Percentiles rank a stretch among this genome's conserved stretches.
phyloP scores from a whole-genome alignment of 805 yeast species.

The Candida vartiovaarae region DNA sequence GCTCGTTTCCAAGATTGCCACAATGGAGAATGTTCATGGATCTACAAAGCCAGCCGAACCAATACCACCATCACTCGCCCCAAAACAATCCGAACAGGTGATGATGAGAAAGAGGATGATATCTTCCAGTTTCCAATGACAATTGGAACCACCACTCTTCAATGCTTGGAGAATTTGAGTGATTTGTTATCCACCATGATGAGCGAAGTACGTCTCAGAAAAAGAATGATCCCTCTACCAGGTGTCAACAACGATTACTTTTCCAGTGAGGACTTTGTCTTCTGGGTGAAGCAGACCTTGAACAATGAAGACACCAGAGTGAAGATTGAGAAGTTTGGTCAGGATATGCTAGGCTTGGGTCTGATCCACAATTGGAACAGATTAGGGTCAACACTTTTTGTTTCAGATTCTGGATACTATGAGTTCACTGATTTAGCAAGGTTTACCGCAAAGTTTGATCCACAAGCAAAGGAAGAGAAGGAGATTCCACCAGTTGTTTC shows the following conservation, averaged over 20 bases:
- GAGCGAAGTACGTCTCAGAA: conserved; percentile 16
- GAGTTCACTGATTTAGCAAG: conserved; percentile 23
- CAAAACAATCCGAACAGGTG: background rate
- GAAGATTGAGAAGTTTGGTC: conserved; percentile 29
- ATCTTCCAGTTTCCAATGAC: conserved; percentile 19
- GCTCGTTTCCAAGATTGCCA: conserved; percentile 8
- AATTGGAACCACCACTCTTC: conserved; percentile 14
- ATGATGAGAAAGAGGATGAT: conserved; percentile 11
- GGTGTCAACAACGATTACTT: conserved; percentile 26
- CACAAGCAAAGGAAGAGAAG: too few species aligned
- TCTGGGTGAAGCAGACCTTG: conserved; percentile 18
- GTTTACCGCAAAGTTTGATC: conserved; percentile 13
- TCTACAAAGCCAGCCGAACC: background rate
- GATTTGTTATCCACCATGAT: conserved; percentile 8
- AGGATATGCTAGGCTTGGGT: conserved; percentile 19
- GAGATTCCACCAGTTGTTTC: background rate
- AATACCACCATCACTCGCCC: background rate
- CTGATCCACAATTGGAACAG: conserved; percentile 24
- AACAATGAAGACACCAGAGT: conserved; percentile 23
- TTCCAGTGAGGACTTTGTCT: conserved; percentile 20
- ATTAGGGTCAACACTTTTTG: conserved; percentile 8
- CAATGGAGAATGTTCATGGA: conserved; percentile 10
- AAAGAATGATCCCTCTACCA: conserved; percentile 24
- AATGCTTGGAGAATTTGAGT: conserved; percentile 10
- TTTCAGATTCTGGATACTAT: conserved; percentile 22